A percentile compares a stretch with the other conserved stretches of the same genome.
phyloP scores from a whole-genome alignment of 169 alveolate species.

The Plasmodium gonderi region DNA sequence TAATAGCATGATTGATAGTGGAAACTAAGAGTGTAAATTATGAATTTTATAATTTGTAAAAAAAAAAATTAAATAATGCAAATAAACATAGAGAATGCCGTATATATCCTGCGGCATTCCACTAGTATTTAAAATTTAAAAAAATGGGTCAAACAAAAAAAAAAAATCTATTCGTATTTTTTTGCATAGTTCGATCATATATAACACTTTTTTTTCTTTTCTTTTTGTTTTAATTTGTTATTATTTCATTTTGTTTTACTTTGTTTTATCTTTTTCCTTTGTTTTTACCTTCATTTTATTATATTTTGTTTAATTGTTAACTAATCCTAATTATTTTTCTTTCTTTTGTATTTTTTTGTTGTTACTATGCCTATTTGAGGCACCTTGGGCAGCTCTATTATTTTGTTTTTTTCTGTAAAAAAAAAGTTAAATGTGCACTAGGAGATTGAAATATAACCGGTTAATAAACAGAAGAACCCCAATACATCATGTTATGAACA shows the following conservation, averaged over 20 bases:
- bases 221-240: background rate
- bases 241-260: background rate
- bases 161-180: slow-evolving; percentile 6
- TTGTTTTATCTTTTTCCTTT: background rate
- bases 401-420: background rate
- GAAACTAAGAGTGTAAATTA: background rate
- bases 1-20: background rate
- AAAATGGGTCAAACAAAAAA: background rate
- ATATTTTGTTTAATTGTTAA: no score
- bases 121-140: background rate
- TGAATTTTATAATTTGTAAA: background rate
- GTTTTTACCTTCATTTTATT: background rate
- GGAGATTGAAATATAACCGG: background rate
- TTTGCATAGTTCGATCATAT: background rate
- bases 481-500: background rate
- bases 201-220: background rate
- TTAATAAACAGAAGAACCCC: background rate
- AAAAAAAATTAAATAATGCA: background rate
- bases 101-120: background rate
- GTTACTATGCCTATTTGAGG: background rate
- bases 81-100: background rate
- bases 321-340: no score
- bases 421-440: slow-evolving; percentile 19
- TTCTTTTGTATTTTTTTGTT: no score
- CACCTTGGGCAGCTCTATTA: background rate